Evolutionary conservation across 2,329 filamentous ascomycete genomes (phyloP).

Genomic region (Parasarocladium wereldwijsianum): DNA sequence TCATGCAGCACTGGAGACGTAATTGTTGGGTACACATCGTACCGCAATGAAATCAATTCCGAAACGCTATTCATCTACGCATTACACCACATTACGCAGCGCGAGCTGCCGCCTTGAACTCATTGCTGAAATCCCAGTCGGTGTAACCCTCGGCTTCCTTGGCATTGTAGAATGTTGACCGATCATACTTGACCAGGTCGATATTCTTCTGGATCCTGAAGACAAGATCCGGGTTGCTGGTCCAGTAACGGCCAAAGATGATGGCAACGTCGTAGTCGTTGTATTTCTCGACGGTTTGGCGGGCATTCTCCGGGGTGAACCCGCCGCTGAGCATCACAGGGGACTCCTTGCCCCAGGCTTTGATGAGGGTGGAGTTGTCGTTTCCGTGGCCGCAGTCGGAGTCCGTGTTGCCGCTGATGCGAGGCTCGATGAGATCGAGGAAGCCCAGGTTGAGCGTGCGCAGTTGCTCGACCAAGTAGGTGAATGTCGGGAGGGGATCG

Average conservation of each 20-base stretch:
- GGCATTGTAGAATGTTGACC: constrained; percentile 14
- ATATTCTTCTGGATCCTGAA: constrained; percentile 14
- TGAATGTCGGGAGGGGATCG: constrained; percentile 39
- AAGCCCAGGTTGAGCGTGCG: constrained; percentile 38
- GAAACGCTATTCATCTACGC: too few species aligned
- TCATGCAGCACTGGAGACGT: too few species aligned
- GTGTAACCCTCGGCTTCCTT: constrained; percentile 6
- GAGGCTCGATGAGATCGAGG: constrained; percentile 43
- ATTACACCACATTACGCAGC: neutral
- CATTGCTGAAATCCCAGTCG: constrained; percentile 8
- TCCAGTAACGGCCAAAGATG: constrained; percentile 16
- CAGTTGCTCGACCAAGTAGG: constrained; percentile 34
- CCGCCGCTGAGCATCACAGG: constrained; percentile 13
- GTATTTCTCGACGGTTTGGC: constrained; percentile 3
- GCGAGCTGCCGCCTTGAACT: constrained; percentile 7
- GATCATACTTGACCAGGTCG: constrained; percentile 13
- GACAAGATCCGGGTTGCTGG: constrained; percentile 16
- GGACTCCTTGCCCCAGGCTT: constrained; percentile 11
- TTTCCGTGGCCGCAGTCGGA: constrained; percentile 14
- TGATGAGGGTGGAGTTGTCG: constrained; percentile 9
- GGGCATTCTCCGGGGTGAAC: constrained; percentile 10
- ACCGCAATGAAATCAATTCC: too few species aligned
- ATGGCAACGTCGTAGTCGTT: constrained; percentile 8
- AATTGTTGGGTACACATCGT: too few species aligned
- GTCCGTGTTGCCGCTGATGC: constrained; percentile 19